These are phyloP conservation scores for Lyophyllum atratum DNA, from an alignment of 768 basidiomycete species.

Conservation along the genomic window DNA sequence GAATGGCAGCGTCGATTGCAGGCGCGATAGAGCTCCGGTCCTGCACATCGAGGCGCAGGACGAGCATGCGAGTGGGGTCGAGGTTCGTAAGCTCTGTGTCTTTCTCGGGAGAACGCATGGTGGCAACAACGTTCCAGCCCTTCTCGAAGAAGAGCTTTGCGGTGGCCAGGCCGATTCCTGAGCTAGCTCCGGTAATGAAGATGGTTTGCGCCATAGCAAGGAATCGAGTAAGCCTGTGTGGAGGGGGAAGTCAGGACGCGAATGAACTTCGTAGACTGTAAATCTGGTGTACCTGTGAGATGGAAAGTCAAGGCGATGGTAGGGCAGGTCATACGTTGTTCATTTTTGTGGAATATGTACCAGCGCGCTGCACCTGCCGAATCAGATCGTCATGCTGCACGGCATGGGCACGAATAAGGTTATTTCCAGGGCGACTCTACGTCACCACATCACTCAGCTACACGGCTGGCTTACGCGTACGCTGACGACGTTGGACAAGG, in stretches of 20 bases:
- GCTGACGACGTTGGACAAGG: no score
- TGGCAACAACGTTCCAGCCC: constrained; percentile 2
- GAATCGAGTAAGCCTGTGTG: no score
- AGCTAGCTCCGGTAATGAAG: constrained; percentile 1
- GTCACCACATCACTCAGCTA: no score
- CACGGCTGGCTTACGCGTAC: no score
- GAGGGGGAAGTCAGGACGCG: no score
- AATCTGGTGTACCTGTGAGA: not conserved
- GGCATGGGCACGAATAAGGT: no score
- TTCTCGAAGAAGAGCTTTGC: not conserved
- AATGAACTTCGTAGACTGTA: not conserved
- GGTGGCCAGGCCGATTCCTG: not conserved
- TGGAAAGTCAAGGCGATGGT: no score
- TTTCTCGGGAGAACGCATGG: constrained; percentile 1
- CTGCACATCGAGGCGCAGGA: not conserved
- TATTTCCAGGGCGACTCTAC: no score
- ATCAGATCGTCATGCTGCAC: no score
- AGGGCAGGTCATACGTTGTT: no score
- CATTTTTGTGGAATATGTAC: no score
- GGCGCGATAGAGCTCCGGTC: not conserved
- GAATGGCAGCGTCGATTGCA: not conserved
- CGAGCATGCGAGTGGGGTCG: not conserved
- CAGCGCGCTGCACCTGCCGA: no score
- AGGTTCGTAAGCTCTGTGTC: not conserved
- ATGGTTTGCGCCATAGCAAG: not conserved